Conservation (phyloP, 176 grass and related monocot genomes). For the Raddia guianensis region DNA sequence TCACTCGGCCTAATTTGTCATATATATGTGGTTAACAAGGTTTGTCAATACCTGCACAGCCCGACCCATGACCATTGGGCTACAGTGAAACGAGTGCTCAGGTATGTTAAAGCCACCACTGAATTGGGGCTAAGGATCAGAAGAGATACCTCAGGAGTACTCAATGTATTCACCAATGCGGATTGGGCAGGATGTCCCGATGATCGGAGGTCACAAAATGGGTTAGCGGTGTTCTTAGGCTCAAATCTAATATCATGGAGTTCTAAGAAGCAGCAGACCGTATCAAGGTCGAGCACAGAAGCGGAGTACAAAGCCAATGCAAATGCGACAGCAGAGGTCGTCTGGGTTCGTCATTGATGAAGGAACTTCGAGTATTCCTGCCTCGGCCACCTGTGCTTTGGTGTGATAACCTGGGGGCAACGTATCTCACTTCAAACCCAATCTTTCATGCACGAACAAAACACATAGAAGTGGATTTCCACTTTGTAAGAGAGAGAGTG, state of each 20-base stretch:
- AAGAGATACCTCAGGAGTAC: neutral
- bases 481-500: neutral
- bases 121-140: neutral
- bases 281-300: neutral
- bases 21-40: neutral
- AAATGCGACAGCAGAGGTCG: neutral
- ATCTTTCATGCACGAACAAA: neutral
- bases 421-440: neutral
- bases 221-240: neutral
- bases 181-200: neutral
- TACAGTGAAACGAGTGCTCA: neutral
- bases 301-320: neutral
- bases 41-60: neutral
- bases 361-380: neutral
- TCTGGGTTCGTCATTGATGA: neutral
- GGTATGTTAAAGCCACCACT: neutral
- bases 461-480: too few relatives aligned
- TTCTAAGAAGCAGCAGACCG: too few relatives aligned
- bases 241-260: neutral
- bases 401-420: neutral
- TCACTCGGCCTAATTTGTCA: neutral
- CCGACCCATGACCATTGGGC: neutral
- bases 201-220: neutral
- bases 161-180: neutral
- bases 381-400: neutral